These are phyloP conservation scores for Saxophila tyrrhenica DNA, from an alignment of 495 filamentous ascomycete genomes.

Conservation along the genomic window DNA sequence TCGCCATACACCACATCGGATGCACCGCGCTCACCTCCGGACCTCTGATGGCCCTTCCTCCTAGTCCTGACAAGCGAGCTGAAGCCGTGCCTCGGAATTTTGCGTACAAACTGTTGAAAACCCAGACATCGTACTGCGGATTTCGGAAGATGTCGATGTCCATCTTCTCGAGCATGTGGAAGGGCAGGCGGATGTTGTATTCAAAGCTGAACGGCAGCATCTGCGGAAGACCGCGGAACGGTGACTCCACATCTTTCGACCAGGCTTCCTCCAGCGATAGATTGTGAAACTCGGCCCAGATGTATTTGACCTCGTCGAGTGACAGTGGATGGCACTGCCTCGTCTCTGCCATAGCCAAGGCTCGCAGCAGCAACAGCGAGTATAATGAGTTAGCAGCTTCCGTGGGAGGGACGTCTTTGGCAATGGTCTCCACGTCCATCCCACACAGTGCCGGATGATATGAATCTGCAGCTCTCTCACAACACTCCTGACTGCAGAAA, in stretches of 20 bases:
- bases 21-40: slow-evolving; percentile 74
- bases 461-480: slow-evolving; percentile 51
- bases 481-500: slow-evolving; percentile 73
- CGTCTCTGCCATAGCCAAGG: slow-evolving; percentile 77
- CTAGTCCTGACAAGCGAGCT: slow-evolving; percentile 41
- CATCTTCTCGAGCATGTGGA: slow-evolving; percentile 84
- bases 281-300: slow-evolving; percentile 71
- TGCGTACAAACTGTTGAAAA: slow-evolving; percentile 81
- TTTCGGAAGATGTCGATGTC: slow-evolving; percentile 70
- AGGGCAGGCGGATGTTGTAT: slow-evolving; percentile 67
- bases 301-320: slow-evolving; percentile 74
- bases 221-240: slow-evolving; percentile 33
- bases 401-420: slow-evolving; percentile 60
- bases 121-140: slow-evolving; percentile 72
- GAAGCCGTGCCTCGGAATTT: slow-evolving; percentile 92
- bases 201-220: slow-evolving; percentile 84
- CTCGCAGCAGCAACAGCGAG: slow-evolving; percentile 40
- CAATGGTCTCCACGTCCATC: slow-evolving; percentile 63
- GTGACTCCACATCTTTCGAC: not conserved
- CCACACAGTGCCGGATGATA: slow-evolving; percentile 88
- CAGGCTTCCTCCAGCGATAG: slow-evolving; percentile 10
- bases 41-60: slow-evolving; percentile 54
- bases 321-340: slow-evolving; percentile 73
- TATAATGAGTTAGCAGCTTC: slow-evolving; percentile 71
- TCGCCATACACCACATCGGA: slow-evolving; percentile 68